Conservation (phyloP, 2,329 filamentous ascomycete genomes). For the Aspergillus tamarii region DNA sequence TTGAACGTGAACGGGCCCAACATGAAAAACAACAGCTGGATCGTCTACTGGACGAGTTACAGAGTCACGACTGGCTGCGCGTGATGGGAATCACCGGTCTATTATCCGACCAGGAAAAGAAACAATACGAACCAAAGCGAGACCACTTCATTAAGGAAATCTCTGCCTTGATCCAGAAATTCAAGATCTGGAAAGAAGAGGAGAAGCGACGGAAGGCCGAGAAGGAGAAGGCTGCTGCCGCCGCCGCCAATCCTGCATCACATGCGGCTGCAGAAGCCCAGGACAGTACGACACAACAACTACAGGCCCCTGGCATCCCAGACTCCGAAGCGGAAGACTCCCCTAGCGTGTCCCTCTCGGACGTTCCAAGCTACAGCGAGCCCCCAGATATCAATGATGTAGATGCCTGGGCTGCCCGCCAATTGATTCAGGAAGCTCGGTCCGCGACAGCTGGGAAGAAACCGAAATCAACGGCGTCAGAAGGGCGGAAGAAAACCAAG, state of each 20-base stretch:
- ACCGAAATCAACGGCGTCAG: slow-evolving; percentile 25
- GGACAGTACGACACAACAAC: background rate
- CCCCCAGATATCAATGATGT: slow-evolving; percentile 69
- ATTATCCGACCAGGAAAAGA: slow-evolving; percentile 77
- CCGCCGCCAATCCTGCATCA: slow-evolving; percentile 3
- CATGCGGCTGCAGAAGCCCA: slow-evolving; percentile 2
- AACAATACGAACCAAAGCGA: slow-evolving; percentile 82
- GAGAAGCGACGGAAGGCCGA: slow-evolving; percentile 81
- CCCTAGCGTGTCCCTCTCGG: slow-evolving; percentile 19
- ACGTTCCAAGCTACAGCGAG: slow-evolving; percentile 49
- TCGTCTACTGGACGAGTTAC: slow-evolving; percentile 75
- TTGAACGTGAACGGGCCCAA: slow-evolving; percentile 67
- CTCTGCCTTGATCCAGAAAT: slow-evolving; percentile 80
- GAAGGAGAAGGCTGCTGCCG: slow-evolving; percentile 60
- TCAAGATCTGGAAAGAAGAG: slow-evolving; percentile 82
- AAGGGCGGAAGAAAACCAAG: slow-evolving; percentile 11
- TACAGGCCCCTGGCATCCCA: background rate
- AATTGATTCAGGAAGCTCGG: slow-evolving; percentile 73
- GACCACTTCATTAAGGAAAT: slow-evolving; percentile 84
- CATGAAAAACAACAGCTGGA: slow-evolving; percentile 70
- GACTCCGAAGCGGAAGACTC: slow-evolving; percentile 44
- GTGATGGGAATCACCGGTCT: slow-evolving; percentile 86
- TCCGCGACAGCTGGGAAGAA: slow-evolving; percentile 54
- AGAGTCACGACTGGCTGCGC: slow-evolving; percentile 89
- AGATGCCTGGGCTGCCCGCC: slow-evolving; percentile 71